Evolutionary conservation across 2,329 filamentous ascomycete species (phyloP).

Genomic region (Ilyonectria mors-panacis): DNA sequence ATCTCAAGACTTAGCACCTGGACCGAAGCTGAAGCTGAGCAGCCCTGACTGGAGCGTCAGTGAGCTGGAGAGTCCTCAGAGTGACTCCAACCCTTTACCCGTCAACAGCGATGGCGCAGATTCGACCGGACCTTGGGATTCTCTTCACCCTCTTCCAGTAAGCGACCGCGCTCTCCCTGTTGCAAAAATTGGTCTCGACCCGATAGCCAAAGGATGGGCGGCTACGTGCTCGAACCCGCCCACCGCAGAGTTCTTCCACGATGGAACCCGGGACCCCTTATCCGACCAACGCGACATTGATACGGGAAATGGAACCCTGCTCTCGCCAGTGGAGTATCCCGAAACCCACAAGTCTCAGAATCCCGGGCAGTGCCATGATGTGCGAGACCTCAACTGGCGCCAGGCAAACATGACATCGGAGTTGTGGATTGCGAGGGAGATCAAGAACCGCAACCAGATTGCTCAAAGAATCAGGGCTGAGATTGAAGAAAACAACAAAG

Average conservation of each 20-base stretch:
- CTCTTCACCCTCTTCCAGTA: neutral
- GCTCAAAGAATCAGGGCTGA: slow-evolving; percentile 21
- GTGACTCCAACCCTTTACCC: neutral
- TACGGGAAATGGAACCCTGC: slow-evolving; percentile 53
- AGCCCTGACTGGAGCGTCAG: slow-evolving; percentile 32
- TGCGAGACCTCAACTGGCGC: slow-evolving; percentile 45
- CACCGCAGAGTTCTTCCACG: neutral
- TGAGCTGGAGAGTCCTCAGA: slow-evolving; percentile 5
- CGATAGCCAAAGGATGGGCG: slow-evolving; percentile 22
- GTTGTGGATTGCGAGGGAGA: slow-evolving; percentile 45
- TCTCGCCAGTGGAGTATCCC: slow-evolving; percentile 53
- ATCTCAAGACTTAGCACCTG: neutral
- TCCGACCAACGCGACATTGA: slow-evolving; percentile 54
- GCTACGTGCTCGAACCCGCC: slow-evolving; percentile 1
- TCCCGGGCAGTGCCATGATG: slow-evolving; percentile 20
- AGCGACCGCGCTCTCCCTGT: neutral
- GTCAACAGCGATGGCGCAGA: neutral
- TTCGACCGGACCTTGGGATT: neutral
- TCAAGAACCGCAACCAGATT: slow-evolving; percentile 41
- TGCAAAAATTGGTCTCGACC: neutral
- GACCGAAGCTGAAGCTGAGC: slow-evolving; percentile 11
- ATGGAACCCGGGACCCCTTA: slow-evolving; percentile 5
- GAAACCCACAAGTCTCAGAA: slow-evolving; percentile 42
- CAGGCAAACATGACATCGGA: slow-evolving; percentile 48
- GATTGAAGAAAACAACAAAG: slow-evolving; percentile 18